Percentiles rank a stretch among this genome's conserved stretches.
These are phyloP conservation scores for Fusarium vanettenii DNA, from an alignment of 2,329 filamentous ascomycete genomes.

Conservation along the genomic window DNA sequence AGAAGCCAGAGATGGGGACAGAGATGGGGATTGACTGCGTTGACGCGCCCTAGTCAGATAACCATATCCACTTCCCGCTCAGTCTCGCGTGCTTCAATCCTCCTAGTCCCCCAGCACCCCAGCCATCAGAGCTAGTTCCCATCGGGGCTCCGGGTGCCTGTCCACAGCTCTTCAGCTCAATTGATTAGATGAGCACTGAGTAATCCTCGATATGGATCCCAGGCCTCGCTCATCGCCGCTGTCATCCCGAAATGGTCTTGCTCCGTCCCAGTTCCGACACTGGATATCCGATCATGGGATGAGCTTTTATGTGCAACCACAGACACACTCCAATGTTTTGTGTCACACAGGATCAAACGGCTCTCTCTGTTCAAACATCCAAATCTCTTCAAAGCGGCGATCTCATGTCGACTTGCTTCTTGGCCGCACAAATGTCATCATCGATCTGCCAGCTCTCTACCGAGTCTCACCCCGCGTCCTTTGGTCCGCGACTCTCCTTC, in stretches of 20 bases:
- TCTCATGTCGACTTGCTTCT: conserved; percentile 18
- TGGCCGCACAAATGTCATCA: conserved; percentile 26
- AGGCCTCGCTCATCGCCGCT: background rate
- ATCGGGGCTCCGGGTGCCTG: conserved; percentile 1
- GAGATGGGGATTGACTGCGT: conserved; percentile 1
- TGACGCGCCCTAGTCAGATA: conserved; percentile 5
- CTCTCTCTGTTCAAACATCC: background rate
- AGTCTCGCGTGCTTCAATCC: conserved; percentile 14
- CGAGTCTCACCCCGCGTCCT: conserved; percentile 30
- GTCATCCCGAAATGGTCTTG: background rate
- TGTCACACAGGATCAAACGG: conserved; percentile 8
- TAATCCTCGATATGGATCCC: background rate
- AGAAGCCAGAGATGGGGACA: conserved; percentile 6
- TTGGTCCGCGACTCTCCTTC: conserved; percentile 10
- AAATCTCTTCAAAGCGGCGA: background rate
- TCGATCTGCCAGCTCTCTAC: conserved; percentile 24
- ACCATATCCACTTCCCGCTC: conserved; percentile 35
- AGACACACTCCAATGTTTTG: conserved; percentile 1
- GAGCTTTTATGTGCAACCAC: background rate
- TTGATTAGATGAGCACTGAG: background rate
- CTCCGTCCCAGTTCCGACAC: background rate
- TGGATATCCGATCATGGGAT: background rate
- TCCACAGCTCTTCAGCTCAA: background rate
- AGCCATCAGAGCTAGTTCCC: conserved; percentile 5
- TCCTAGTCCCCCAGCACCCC: conserved; percentile 5